A percentile compares a stretch with the other conserved stretches of the same genome.
These are phyloP conservation scores for Brassica carinata DNA, from an alignment of 345 rosid genomes.

Conservation along the genomic window DNA sequence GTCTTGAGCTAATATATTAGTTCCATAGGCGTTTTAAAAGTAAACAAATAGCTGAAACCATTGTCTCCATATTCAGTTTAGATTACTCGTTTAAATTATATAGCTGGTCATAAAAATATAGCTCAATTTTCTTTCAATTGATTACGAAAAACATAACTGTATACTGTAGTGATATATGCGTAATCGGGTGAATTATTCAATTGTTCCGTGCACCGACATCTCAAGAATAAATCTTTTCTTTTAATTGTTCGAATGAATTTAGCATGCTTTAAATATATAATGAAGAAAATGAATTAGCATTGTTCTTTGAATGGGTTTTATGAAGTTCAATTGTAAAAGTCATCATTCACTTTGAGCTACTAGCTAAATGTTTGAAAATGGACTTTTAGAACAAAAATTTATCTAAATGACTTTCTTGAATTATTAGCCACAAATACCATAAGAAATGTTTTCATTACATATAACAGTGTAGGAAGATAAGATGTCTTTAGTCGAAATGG, in stretches of 20 bases:
- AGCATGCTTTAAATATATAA: neutral
- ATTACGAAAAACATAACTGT: neutral
- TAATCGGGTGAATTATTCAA: neutral
- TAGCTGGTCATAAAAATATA: neutral
- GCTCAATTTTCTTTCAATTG: neutral
- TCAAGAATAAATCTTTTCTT: neutral
- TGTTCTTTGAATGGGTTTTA: neutral
- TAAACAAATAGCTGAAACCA: neutral
- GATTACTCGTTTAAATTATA: neutral
- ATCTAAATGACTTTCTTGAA: neutral
- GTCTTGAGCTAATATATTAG: neutral
- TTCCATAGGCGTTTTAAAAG: neutral
- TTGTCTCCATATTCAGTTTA: neutral
- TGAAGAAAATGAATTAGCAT: neutral
- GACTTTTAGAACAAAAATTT: neutral
- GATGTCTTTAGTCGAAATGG: conserved; percentile 7
- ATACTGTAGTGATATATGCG: neutral
- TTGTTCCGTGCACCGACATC: neutral
- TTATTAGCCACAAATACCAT: neutral
- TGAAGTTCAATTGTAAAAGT: neutral
- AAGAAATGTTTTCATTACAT: neutral
- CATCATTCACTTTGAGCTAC: neutral
- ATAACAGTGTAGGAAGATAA: neutral
- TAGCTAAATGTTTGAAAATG: neutral
- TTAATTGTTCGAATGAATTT: neutral